A percentile compares a stretch with the other conserved stretches of the same genome.
These are phyloP conservation scores for Amniculicola lignicola DNA, from an alignment of 495 filamentous ascomycete genomes.

Conservation along the genomic window DNA sequence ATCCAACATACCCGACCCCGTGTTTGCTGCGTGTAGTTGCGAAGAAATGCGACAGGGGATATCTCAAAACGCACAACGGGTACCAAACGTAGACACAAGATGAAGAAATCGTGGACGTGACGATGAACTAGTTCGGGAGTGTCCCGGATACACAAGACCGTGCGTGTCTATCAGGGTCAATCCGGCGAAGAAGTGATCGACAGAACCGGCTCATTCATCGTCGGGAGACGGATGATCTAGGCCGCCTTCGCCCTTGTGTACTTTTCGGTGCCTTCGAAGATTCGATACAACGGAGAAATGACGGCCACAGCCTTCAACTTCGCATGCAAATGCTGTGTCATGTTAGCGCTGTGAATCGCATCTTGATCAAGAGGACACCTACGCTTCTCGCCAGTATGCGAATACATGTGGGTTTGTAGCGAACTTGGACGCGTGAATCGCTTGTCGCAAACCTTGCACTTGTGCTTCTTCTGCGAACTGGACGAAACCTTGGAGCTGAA, in stretches of 20 bases:
- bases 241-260: conserved; percentile 80
- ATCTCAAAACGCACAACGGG: conserved; percentile 31
- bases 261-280: conserved; percentile 89
- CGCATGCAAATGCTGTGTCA: conserved; percentile 80
- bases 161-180: background rate
- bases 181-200: conserved; percentile 1
- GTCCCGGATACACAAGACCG: background rate
- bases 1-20: conserved; percentile 21
- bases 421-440: conserved; percentile 95
- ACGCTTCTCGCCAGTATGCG: conserved; percentile 99
- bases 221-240: conserved; percentile 42
- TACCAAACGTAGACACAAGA: conserved; percentile 17
- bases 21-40: background rate
- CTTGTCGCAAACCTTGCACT: conserved; percentile 99
- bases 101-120: no score
- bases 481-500: conserved; percentile 97
- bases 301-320: conserved; percentile 91
- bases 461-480: conserved; percentile 98
- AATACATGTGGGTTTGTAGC: conserved; percentile 97
- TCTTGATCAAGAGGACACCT: conserved; percentile 45
- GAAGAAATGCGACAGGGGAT: conserved; percentile 33
- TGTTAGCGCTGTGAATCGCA: conserved; percentile 41
- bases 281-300: conserved; percentile 99
- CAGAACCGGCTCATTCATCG: conserved; percentile 33
- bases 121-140: no score